A percentile compares a stretch with the other conserved stretches of the same genome.
phyloP scores from a whole-genome alignment of 2,329 filamentous ascomycete species.

The Lizonia empirigonia region DNA sequence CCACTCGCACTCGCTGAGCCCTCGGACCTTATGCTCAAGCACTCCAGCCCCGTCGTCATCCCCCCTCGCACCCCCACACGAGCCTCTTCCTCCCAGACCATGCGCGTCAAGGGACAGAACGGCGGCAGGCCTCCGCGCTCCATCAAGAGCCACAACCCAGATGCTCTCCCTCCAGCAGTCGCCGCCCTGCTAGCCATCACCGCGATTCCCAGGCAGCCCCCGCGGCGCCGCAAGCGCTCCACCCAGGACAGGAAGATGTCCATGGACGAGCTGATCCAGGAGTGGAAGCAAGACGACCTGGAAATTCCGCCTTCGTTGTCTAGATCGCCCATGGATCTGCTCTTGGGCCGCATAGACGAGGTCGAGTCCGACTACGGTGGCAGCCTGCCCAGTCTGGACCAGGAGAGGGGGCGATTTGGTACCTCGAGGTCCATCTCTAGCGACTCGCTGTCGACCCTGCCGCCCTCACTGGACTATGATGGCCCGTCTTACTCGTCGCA shows the following conservation, averaged over 20 bases:
- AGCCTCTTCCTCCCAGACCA: slow-evolving; percentile 38
- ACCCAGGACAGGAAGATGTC: slow-evolving; percentile 54
- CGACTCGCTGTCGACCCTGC: slow-evolving; percentile 61
- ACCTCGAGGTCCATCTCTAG: slow-evolving; percentile 59
- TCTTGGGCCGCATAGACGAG: slow-evolving; percentile 62
- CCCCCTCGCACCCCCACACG: slow-evolving; percentile 44
- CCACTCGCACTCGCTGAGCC: slow-evolving; percentile 16
- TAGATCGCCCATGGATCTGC: slow-evolving; percentile 58
- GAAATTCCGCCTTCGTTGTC: slow-evolving; percentile 47
- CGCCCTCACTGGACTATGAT: slow-evolving; percentile 52
- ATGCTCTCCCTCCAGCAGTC: slow-evolving; percentile 59
- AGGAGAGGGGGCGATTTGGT: slow-evolving; percentile 46
- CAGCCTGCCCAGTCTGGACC: slow-evolving; percentile 53
- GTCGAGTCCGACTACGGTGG: slow-evolving; percentile 43
- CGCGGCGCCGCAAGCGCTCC: slow-evolving; percentile 49
- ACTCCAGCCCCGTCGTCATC: slow-evolving; percentile 52
- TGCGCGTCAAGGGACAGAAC: slow-evolving; percentile 41
- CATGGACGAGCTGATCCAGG: slow-evolving; percentile 63
- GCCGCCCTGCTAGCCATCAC: slow-evolving; percentile 65
- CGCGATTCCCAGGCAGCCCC: slow-evolving; percentile 60
- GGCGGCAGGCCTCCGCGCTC: slow-evolving; percentile 35
- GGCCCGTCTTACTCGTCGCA: slow-evolving; percentile 55
- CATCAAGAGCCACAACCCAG: slow-evolving; percentile 47
- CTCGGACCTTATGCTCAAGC: slow-evolving; percentile 33
- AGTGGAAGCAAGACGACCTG: slow-evolving; percentile 57